Evolutionary conservation across 2,329 filamentous ascomycete species (phyloP).

Genomic region (Sclerotinia spermophila): DNA sequence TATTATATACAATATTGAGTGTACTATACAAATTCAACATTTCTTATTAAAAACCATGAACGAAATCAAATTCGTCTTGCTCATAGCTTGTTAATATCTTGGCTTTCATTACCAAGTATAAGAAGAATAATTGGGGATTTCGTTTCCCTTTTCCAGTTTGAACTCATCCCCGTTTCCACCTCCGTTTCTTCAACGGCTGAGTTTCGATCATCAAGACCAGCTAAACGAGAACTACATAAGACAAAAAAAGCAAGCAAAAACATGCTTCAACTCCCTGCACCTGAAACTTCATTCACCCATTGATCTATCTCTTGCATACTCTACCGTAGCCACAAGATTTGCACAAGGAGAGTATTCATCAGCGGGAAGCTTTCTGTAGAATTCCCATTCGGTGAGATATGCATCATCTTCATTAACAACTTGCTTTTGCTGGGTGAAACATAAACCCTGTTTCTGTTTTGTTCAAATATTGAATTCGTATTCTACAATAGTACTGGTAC

Average conservation of each 20-base stretch:
- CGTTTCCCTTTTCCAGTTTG: neutral
- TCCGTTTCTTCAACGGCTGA: conserved; percentile 14
- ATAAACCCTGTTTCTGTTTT: neutral
- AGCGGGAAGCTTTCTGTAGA: neutral
- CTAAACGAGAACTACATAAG: neutral
- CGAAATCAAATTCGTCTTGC: neutral
- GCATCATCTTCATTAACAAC: neutral
- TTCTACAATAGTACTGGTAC: neutral
- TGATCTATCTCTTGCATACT: conserved; percentile 6
- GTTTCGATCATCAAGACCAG: neutral
- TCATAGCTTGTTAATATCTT: neutral
- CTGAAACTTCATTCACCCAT: neutral
- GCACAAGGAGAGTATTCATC: conserved; percentile 1
- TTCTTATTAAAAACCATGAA: neutral
- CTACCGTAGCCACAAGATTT: neutral
- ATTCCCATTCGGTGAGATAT: conserved; percentile 7
- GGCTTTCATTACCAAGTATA: conserved; percentile 1
- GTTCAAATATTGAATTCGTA: neutral
- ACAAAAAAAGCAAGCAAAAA: neutral
- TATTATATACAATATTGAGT: neutral
- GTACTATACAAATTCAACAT: neutral
- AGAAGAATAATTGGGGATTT: neutral
- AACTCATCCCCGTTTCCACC: neutral
- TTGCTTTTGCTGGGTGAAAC: conserved; percentile 3
- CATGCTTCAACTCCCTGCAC: neutral